phyloP scores from a whole-genome alignment of 2,329 filamentous ascomycete genomes.

The Trichoderma sp. region DNA sequence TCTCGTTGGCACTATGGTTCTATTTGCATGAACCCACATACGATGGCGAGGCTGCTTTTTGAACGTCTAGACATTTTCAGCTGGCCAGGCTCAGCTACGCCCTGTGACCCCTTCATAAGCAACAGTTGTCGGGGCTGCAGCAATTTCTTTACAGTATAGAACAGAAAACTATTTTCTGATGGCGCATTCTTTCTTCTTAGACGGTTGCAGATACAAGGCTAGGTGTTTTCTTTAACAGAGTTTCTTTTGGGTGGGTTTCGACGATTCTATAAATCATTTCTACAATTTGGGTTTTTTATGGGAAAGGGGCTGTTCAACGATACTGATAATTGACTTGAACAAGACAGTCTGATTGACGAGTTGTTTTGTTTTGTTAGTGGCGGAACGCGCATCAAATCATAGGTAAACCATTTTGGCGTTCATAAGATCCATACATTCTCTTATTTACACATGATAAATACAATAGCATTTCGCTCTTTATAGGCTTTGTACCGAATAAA shows the following conservation, averaged over 20 bases:
- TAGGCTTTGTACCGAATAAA: background rate
- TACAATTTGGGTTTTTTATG: slow-evolving; percentile 20
- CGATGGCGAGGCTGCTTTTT: background rate
- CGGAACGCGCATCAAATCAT: slow-evolving; percentile 7
- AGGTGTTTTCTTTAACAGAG: slow-evolving; percentile 4
- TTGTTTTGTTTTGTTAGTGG: slow-evolving; percentile 9
- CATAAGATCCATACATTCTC: slow-evolving; percentile 7
- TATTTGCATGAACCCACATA: background rate
- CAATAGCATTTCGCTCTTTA: slow-evolving; percentile 16
- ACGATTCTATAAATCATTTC: slow-evolving; percentile 16
- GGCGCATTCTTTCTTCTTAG: background rate
- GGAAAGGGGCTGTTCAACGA: background rate
- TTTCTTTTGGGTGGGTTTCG: slow-evolving; percentile 5
- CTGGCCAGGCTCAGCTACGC: background rate
- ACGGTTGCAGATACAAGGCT: background rate
- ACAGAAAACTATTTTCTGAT: background rate
- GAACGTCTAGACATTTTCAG: background rate
- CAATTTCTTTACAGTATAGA: background rate
- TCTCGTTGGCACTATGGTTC: background rate
- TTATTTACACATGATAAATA: slow-evolving; percentile 25
- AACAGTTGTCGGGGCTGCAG: background rate
- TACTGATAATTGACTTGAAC: slow-evolving; percentile 21
- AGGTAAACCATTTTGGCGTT: slow-evolving; percentile 24
- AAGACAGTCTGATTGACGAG: slow-evolving; percentile 6
- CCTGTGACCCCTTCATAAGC: background rate